These are phyloP conservation scores for Voacanga thouarsii DNA, from an alignment of 257 asterid genomes.

Conservation along the genomic window DNA sequence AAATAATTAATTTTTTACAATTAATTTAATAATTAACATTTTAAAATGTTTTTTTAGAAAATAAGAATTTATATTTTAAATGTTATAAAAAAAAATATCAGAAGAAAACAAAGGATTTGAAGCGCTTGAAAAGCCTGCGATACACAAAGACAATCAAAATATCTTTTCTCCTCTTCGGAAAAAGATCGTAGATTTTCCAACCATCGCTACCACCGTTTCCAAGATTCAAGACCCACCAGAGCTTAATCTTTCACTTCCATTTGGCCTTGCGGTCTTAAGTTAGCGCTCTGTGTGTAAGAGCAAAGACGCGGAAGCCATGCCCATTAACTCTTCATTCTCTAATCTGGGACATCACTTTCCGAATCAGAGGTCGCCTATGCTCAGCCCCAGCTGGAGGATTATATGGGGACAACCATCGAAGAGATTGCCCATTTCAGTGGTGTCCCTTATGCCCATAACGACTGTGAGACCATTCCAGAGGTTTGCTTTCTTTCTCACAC, in stretches of 20 bases:
- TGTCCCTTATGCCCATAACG: not conserved
- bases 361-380: slow-evolving; percentile 11
- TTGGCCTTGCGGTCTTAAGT: not conserved
- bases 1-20: too few species aligned
- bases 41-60: too few species aligned
- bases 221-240: not conserved
- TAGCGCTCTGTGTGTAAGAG: not conserved
- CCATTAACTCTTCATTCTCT: slow-evolving; percentile 9
- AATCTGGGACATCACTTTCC: not conserved
- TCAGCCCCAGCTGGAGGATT: slow-evolving; percentile 5
- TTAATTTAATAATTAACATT: too few species aligned
- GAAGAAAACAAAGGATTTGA: too few species aligned
- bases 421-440: not conserved
- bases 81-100: too few species aligned
- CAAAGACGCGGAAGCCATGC: not conserved
- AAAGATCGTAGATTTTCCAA: not conserved
- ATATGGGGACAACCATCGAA: not conserved
- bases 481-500: not conserved
- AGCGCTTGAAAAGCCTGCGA: too few species aligned
- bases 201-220: not conserved
- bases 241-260: not conserved
- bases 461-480: slow-evolving; percentile 2
- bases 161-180: not conserved
- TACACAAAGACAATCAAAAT: not conserved
- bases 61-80: too few species aligned